Conservation (phyloP, 2,329 filamentous ascomycete genomes). For the Curvularia lunata region DNA sequence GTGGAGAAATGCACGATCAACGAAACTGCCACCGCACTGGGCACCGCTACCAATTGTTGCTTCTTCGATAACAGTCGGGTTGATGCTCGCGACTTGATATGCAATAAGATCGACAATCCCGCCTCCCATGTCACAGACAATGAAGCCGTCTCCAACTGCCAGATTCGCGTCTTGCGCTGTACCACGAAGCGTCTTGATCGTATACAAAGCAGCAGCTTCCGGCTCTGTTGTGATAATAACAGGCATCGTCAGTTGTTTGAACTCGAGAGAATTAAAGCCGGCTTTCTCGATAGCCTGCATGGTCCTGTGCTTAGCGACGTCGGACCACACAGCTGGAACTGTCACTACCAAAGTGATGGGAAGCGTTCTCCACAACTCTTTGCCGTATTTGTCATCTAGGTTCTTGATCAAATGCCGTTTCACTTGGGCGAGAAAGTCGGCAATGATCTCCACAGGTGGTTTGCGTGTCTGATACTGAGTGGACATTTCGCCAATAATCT, state of each 20-base stretch:
- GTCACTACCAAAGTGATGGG: slow-evolving; percentile 33
- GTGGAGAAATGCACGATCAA: slow-evolving; percentile 30
- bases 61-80: slow-evolving; percentile 30
- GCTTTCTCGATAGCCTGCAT: slow-evolving; percentile 26
- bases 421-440: slow-evolving; percentile 36
- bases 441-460: slow-evolving; percentile 37
- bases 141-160: slow-evolving; percentile 28
- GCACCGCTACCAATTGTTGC: slow-evolving; percentile 30
- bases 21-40: slow-evolving; percentile 39
- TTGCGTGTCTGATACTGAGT: background rate
- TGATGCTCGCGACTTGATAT: slow-evolving; percentile 20
- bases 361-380: slow-evolving; percentile 25
- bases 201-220: background rate
- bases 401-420: slow-evolving; percentile 29
- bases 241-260: background rate
- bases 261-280: slow-evolving; percentile 18
- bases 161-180: slow-evolving; percentile 23
- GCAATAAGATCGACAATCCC: slow-evolving; percentile 33
- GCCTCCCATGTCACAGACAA: slow-evolving; percentile 41
- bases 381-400: slow-evolving; percentile 30
- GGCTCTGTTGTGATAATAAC: background rate
- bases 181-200: slow-evolving; percentile 8
- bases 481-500: slow-evolving; percentile 23
- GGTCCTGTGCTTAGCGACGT: slow-evolving; percentile 29
- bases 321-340: slow-evolving; percentile 37